Evolutionary conservation across 306 rosid species (phyloP), one percentile per base, ranked within the genome.

Genomic region (Fragaria nilgerrensis): DNA sequence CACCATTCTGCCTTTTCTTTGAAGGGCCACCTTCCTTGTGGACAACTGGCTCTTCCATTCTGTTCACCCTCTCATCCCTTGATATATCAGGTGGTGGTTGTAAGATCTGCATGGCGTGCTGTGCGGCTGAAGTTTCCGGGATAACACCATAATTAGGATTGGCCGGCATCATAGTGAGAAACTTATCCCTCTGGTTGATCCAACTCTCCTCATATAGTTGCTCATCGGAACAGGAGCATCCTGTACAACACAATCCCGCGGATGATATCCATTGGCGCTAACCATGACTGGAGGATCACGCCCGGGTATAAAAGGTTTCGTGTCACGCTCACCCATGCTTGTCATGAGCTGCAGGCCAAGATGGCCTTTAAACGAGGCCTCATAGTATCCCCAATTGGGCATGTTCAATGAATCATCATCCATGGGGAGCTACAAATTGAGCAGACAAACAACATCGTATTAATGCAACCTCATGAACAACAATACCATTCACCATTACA

Each of bases 311-410:
- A 79, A 92, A 29, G 93, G 75, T 49, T 94, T 94, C 0, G 89
- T 82, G 81, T 90, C 98, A 5, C 90, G 92, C 74, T 94, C 97
- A 14, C 83, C 81, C 86, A 94, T 92, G 69, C 88, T 83, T 55
- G 98, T 85, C 96, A 94, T 90, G 78, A 94, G 98, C 87, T 92
- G 97, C 75, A 94, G 91, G 62, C 97, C 92, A 41, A 92, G 97
- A 79, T 92, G 96, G 16, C 93, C 92, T 74, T 91, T 94, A 75
- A 89, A 89, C 34, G 97, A 82, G 52, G 97, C 89, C 79, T 94
- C 98, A 85, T 92, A 94, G 73, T 89, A 94, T 65, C 97, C 96
- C 98, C 98, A 94, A 79, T 92, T 92, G 77, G 95, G 88, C 92
- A 94, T 94, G 85, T 92, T 94, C 87, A 94, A 74, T 11, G 90